Conservation (phyloP, 257 asterid species). For the Solanum infundibuliforme region DNA sequence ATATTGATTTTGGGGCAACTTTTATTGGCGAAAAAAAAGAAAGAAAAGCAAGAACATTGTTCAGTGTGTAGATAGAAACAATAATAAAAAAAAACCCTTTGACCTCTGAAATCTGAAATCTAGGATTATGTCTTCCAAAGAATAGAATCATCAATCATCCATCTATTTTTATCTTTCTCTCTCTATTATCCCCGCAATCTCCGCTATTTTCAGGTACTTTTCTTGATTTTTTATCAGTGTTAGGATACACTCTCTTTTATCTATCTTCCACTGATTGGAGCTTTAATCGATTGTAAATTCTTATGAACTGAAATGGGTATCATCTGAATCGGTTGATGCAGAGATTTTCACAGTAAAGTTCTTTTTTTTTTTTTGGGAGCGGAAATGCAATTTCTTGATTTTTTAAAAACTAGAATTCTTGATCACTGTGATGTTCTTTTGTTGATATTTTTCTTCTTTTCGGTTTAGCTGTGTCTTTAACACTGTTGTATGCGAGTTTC, state of each 20-base stretch:
- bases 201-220: neutral
- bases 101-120: constrained; percentile 23
- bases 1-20: neutral
- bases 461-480: neutral
- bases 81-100: constrained; percentile 9
- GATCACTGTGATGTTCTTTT: neutral
- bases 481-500: neutral
- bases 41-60: neutral
- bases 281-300: neutral
- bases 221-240: neutral
- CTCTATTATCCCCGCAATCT: neutral
- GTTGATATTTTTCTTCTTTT: neutral
- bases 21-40: neutral
- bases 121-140: constrained; percentile 20
- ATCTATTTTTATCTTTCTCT: constrained; percentile 3
- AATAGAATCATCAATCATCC: constrained; percentile 20
- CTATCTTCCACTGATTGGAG: neutral
- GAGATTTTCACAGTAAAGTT: neutral
- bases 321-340: constrained; percentile 1
- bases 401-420: neutral
- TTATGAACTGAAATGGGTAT: neutral
- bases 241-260: neutral
- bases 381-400: neutral
- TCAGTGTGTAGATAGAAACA: neutral
- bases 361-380: neutral